Base-by-base conservation (phyloP, 805 yeast species). In the Starmerella scarabaei region DNA sequence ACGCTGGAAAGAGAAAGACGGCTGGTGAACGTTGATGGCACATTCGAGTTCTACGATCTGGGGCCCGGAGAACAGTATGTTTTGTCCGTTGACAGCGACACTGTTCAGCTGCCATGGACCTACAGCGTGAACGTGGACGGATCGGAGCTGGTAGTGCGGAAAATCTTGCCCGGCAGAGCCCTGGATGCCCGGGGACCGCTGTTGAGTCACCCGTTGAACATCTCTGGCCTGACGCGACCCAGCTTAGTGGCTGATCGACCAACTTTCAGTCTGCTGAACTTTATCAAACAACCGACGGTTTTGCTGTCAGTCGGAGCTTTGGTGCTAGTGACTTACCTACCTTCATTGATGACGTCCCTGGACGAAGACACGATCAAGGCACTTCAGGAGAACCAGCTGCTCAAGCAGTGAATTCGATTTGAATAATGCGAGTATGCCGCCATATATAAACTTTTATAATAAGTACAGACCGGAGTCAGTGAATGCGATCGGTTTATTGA, bases 241-340 rank as follows among this genome's bases (percentile, higher is more conserved):
- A 38, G 38, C 20, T 36, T 50, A 1, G 47, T 59, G 3, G 40
- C 50, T n/a, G 44, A 45, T 6, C 42, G 55, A 26, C 50, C 53
- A 4, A 41, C 45, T 7, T 62, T 59, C 44, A 55, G 57, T 30
- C 33, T 60, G 11, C 33, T 54, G 29, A 42, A 42, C 23, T 54
- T 61, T 50, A 26, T 62, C 47, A 52, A 52, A 45, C 54, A 53
- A 40, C 65, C 65, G 9, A 59, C 59, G 54, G 59, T 62, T 45
- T 43, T 58, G 28, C 42, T 62, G 48, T 48, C 59, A 11, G 35
- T 62, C 21, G 56, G 40, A 1, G 51, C 62, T 8, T 44, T 62
- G 36, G 54, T 49, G 9, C 42, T 60, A 44, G 62, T 61, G 16
- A 46, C 58, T 14, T 53, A 50, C 12, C 33, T 62, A 34, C 66